Percentiles rank a stretch among this genome's conserved stretches.
Evolutionary conservation across 2,329 filamentous ascomycete species (phyloP).

Genomic region (Rutstroemia sp.): DNA sequence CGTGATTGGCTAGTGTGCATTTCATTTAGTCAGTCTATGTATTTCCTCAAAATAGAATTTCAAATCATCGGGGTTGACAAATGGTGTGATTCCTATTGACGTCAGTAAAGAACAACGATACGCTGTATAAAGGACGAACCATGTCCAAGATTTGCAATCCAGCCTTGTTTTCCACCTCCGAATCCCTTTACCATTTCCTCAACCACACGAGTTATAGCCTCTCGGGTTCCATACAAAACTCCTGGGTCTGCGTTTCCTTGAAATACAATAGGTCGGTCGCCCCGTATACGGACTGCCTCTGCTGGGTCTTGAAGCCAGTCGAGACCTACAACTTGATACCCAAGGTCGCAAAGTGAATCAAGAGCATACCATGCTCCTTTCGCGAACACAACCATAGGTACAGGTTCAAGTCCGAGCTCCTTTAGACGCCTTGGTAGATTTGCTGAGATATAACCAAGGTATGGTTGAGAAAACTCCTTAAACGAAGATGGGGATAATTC

Average conservation of each 20-base stretch:
- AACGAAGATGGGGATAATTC: conserved; percentile 83
- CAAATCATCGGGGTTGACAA: conserved; percentile 87
- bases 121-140: conserved; percentile 47
- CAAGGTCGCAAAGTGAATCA: conserved; percentile 76
- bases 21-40: conserved; percentile 51
- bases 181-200: conserved; percentile 86
- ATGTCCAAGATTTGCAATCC: conserved; percentile 96
- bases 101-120: conserved; percentile 13
- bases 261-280: conserved; percentile 65
- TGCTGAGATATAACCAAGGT: conserved; percentile 74
- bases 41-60: conserved; percentile 93
- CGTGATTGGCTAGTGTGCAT: background rate
- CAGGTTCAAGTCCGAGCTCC: conserved; percentile 67
- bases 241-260: conserved; percentile 97
- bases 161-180: conserved; percentile 71
- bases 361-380: conserved; percentile 97
- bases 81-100: conserved; percentile 73
- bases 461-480: conserved; percentile 78
- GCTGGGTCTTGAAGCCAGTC: conserved; percentile 92
- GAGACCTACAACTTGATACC: conserved; percentile 88
- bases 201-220: conserved; percentile 74
- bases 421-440: conserved; percentile 68
- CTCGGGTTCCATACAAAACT: conserved; percentile 76
- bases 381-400: conserved; percentile 97
- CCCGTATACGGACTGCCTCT: conserved; percentile 72